Evolutionary conservation across 2,329 filamentous ascomycete genomes (phyloP), one percentile per base, ranked within the genome.

Genomic region (Penicillium sp.): DNA sequence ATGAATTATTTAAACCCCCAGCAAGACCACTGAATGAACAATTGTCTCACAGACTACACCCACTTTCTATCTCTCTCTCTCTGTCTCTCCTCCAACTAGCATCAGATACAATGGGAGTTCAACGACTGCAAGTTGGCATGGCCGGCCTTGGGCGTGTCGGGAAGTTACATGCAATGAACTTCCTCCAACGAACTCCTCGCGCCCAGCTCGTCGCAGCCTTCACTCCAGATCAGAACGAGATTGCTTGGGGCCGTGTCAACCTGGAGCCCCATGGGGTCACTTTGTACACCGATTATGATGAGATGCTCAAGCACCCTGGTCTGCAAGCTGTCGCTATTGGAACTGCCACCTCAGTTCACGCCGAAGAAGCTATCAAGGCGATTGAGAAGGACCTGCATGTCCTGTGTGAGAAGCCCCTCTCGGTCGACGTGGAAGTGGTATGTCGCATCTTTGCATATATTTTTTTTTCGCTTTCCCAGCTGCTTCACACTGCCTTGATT

Each of bases 371-470:
- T 0, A 80, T 82, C 66, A 77, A 79, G 58, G 80, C 80, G 7
- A 82, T 84, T 49, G 68, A 80, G 29, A 71, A 71, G 8, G 75
- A 77, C 27, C 74, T 78, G 58, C 80, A 84, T 59, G 79, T 83
- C 0, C 68, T 84, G 7, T 83, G 80, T 62, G 81, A 84, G 68
- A 84, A 74, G 56, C 71, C 72, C 3, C 55, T 74, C 17, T 79
- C 76, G 43, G 86, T 82, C 1, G 79, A 75, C 51, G 72, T 84
- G 21, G 81, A 84, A 61, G 74, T 84, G 47, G 83, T 84, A 68
- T 61, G 78, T 29, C 18, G 7, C 20, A 39, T 9, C 32, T n/a
- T 10, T 32, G 21, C 34, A 34, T n/a, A 20, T 10, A 9, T n/a
- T 2, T 7, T 4, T 41, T 5, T 0, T 7, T 21, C 12, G 29